A percentile compares a stretch with the other conserved stretches of the same genome.
Conservation (phyloP, 106 monocot genomes). For the Apostasia shenzhenica region DNA sequence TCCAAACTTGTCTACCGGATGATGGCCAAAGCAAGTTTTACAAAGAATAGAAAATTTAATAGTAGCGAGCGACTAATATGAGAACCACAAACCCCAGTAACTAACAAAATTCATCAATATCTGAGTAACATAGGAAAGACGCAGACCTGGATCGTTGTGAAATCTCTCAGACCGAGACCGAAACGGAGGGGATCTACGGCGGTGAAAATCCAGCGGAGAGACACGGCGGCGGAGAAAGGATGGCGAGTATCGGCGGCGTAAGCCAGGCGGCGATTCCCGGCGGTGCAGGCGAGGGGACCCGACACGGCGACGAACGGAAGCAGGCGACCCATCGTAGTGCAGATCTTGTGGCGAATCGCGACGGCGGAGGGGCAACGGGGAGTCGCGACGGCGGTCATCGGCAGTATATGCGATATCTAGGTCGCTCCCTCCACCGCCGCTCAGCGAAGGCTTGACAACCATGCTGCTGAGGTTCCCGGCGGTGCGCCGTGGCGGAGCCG, state of each 20-base stretch:
- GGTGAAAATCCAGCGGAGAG: conserved; percentile 2
- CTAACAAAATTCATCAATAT: background rate
- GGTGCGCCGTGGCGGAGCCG: conserved; percentile 14
- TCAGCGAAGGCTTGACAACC: conserved; percentile 27
- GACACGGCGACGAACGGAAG: conserved; percentile 11
- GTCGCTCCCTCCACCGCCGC: conserved; percentile 10
- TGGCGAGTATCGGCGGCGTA: conserved; percentile 6
- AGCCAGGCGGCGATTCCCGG: conserved; percentile 2
- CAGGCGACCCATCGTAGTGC: conserved; percentile 8
- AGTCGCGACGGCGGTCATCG: conserved; percentile 9
- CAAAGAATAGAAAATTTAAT: too few species aligned
- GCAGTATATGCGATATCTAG: conserved; percentile 3
- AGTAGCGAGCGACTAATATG: too few species aligned
- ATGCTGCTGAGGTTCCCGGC: conserved; percentile 31
- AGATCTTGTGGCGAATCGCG: background rate
- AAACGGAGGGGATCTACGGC: conserved; percentile 15
- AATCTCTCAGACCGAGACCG: conserved; percentile 17
- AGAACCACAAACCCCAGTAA: too few species aligned
- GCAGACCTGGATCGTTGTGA: conserved; percentile 17
- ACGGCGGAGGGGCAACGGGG: background rate
- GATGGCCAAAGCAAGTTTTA: too few species aligned
- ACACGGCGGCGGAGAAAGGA: conserved; percentile 5
- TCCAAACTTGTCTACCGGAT: too few species aligned
- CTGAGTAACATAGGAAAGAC: background rate
- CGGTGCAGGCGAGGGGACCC: background rate